Conservation (phyloP, 164 flowering plant species). For the Chimonanthus salicifolius region DNA sequence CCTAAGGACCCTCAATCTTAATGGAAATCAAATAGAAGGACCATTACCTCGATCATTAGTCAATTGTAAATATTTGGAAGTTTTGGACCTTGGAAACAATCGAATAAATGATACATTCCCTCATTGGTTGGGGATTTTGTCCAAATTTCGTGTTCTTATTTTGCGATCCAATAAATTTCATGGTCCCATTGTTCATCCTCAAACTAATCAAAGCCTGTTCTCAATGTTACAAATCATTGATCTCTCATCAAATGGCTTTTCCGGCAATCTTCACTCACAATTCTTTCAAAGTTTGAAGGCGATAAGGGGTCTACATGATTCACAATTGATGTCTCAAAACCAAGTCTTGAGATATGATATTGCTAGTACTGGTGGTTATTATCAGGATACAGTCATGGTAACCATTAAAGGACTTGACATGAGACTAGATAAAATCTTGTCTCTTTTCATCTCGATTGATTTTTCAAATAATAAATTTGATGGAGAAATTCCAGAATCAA, state of each 20-base stretch:
- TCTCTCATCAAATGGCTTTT: not conserved
- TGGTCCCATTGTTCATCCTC: not conserved
- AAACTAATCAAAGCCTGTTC: too few species aligned
- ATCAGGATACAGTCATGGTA: not conserved
- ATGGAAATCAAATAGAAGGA: not conserved
- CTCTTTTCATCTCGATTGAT: not conserved
- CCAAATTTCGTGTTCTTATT: not conserved
- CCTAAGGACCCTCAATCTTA: not conserved
- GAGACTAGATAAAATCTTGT: not conserved
- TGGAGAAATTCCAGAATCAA: not conserved
- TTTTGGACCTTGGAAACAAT: slow-evolving; percentile 3
- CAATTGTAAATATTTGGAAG: not conserved
- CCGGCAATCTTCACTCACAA: not conserved
- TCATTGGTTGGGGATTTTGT: not conserved
- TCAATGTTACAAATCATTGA: not conserved
- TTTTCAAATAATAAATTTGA: not conserved
- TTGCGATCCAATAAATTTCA: not conserved
- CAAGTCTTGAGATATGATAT: not conserved
- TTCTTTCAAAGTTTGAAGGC: not conserved
- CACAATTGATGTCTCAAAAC: not conserved
- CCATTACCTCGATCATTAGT: not conserved
- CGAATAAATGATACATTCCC: not conserved
- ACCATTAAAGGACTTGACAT: too few species aligned
- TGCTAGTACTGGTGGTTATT: too few species aligned
- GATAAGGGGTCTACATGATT: not conserved